Base-by-base conservation (phyloP, 768 basidiomycete species). In the Rhizopogon vesiculosus region DNA sequence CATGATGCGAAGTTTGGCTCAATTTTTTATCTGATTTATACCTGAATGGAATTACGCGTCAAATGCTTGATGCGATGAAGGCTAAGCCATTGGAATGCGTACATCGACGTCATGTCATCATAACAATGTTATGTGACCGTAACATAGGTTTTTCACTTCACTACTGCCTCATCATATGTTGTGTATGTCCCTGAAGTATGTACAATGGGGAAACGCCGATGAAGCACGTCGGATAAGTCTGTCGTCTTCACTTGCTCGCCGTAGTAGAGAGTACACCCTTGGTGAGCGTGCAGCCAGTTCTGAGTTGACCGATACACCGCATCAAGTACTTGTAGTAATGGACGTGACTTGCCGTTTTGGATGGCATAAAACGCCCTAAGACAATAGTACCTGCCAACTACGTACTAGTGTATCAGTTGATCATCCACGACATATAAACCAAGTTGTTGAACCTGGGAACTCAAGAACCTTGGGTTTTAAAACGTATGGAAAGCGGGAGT, bases 231-330 rank as follows among this genome's bases (percentile, higher is more conserved):
- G 51, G 45, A 29, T 3, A 25, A 25, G 25, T 25, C 3, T 25
- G 25, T 25, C 3, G 25, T 25, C 25, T 25, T 25, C 25, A 25
- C 25, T 3, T 25, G 25, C 25, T 25, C 25, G 25, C 25, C 25
- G 25, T 25, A 4, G 25, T n/a, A n/a, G n/a, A 22, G 22, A 22
- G 22, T 25, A 53, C 16, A 67, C 67, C 42, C 42, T 54, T 42
- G 60, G 58, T 6, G 63, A 62, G 46, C 58, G 58, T 54, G 66
- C 31, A 19, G 28, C 42, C 67, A 22, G 2, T 22, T 22, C 2
- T 22, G 22, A 69, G 60, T 1, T 67, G 65, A 2, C 65, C 57
- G 16, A 55, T 39, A 38, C 58, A 65, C 46, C 31, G 57, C 16
- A 63, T 56, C 22, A 22, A 44, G 42, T 67, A 66, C 1, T 53